phyloP scores from a whole-genome alignment of 257 asterid species.

The Jaltomata sinuosa region DNA sequence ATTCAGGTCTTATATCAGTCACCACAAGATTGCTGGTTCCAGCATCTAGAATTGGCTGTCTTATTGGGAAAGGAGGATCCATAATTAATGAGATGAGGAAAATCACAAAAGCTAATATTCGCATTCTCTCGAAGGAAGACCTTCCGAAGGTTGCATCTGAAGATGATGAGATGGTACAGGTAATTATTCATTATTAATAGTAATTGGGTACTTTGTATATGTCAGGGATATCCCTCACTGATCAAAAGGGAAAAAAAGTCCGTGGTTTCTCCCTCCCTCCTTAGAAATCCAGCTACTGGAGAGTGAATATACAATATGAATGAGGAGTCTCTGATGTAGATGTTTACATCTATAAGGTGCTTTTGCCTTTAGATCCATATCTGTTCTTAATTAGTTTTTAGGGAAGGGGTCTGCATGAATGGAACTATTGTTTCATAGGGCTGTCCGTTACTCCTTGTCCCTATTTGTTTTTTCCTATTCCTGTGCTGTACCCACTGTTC shows the following conservation, averaged over 20 bases:
- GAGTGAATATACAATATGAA: background rate
- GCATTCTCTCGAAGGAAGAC: slow-evolving; percentile 19
- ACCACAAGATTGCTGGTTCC: slow-evolving; percentile 21
- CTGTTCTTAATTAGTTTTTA: background rate
- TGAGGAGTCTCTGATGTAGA: background rate
- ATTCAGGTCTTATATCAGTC: slow-evolving; percentile 12
- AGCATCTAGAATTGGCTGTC: slow-evolving; percentile 18
- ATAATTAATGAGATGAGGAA: slow-evolving; percentile 20
- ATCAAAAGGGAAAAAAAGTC: background rate
- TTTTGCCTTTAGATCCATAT: background rate
- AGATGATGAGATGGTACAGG: slow-evolving; percentile 27
- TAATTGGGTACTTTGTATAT: background rate
- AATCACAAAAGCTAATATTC: slow-evolving; percentile 18
- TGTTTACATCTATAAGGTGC: background rate
- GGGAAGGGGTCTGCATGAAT: background rate
- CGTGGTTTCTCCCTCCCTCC: background rate
- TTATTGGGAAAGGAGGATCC: slow-evolving; percentile 22
- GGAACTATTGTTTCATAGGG: background rate
- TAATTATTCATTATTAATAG: background rate
- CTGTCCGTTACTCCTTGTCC: background rate
- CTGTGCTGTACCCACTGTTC: background rate
- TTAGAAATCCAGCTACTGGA: background rate
- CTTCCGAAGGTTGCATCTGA: slow-evolving; percentile 22
- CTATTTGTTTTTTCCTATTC: background rate
- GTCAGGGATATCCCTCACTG: background rate